These are phyloP conservation scores for Paramecium tetraurelia DNA, from an alignment of 73 alveolate species.

Conservation along the genomic window DNA sequence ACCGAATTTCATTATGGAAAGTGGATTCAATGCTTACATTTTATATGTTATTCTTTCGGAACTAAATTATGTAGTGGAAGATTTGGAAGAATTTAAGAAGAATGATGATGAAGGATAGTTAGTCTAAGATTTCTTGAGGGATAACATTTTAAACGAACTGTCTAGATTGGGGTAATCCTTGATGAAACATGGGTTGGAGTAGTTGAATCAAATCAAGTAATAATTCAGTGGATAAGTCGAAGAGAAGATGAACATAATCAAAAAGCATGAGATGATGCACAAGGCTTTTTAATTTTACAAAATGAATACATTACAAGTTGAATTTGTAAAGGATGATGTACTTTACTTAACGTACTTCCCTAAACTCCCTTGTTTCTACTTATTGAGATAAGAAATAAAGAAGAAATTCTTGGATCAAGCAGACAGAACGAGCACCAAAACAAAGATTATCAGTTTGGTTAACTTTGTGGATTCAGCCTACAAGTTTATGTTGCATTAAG, in stretches of 20 bases:
- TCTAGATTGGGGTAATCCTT: not conserved
- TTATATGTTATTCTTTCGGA: not conserved
- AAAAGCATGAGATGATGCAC: slow-evolving; percentile 18
- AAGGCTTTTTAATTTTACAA: not conserved
- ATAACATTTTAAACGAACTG: not conserved
- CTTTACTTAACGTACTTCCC: slow-evolving; percentile 2
- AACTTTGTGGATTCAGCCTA: not conserved
- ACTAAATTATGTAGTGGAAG: not conserved
- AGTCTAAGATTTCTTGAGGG: not conserved
- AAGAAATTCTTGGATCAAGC: not conserved
- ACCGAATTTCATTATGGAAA: not conserved
- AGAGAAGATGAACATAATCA: not conserved
- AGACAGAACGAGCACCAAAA: slow-evolving; percentile 18
- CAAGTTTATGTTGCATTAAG: slow-evolving; percentile 10
- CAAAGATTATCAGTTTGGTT: not conserved
- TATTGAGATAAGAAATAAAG: not conserved
- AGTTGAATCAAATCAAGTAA: not conserved
- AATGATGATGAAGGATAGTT: not conserved
- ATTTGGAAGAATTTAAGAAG: not conserved
- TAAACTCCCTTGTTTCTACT: not conserved
- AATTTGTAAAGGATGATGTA: slow-evolving; percentile 22
- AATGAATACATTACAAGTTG: not conserved
- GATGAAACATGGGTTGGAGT: slow-evolving; percentile 29
- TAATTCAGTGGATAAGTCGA: not conserved
- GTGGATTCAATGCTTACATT: slow-evolving; percentile 43